phyloP scores from a whole-genome alignment of 176 grass and related monocot genomes.

The Cenchrus americanus region DNA sequence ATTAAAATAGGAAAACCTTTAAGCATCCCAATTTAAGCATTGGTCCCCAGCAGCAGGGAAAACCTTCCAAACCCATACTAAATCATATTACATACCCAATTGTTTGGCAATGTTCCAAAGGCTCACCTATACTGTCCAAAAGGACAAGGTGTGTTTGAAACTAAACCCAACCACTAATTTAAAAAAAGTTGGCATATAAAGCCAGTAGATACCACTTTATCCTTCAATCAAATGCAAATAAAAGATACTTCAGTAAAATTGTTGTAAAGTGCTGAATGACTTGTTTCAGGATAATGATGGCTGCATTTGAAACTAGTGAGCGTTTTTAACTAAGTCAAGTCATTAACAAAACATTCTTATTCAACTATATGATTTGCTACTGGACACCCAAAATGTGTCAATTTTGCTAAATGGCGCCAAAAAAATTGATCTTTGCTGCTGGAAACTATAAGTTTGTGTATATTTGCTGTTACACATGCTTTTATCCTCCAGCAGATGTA shows the following conservation, averaged over 20 bases:
- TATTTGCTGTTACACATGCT: too few relatives aligned
- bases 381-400: background rate
- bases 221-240: conserved; percentile 13
- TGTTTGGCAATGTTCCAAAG: background rate
- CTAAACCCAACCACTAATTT: background rate
- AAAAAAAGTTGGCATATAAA: conserved; percentile 13
- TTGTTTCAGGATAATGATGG: background rate
- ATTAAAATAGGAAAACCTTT: too few relatives aligned
- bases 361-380: background rate
- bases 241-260: background rate
- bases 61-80: background rate
- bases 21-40: background rate
- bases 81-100: background rate
- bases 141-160: background rate
- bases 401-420: too few relatives aligned
- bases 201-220: conserved; percentile 7
- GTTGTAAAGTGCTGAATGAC: background rate
- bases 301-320: background rate
- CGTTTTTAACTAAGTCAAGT: background rate
- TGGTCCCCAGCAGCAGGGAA: background rate
- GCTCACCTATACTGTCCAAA: background rate
- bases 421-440: too few relatives aligned
- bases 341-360: background rate
- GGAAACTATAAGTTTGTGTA: too few relatives aligned
- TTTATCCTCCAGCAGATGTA: too few relatives aligned